Base-by-base conservation (phyloP, 1,284 basidiomycete species). In the Earliella scabrosa region DNA sequence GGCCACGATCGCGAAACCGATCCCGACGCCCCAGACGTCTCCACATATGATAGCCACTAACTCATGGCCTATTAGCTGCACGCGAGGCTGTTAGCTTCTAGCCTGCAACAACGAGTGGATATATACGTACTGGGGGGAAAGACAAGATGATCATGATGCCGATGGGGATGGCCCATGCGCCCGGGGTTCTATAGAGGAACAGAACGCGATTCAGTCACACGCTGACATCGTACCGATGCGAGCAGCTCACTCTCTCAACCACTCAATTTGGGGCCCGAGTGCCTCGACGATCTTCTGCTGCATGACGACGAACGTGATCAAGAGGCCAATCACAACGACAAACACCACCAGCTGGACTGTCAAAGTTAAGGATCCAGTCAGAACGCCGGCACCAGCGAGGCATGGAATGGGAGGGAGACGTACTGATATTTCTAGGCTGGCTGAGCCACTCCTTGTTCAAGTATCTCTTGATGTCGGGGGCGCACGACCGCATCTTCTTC, bases 151-250 rank as follows among this genome's bases (percentile, higher is more conserved):
- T 87, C 31, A 92, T 76, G 50, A 93, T 78, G 35, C 75, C 90
- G 41, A 95, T 92, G 1, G 94, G 93, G 36, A 97, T 92, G n/a
- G 88, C 70, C 87, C 87, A 96, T 16, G 93, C 94, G 27, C 60
- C 68, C 2, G 68, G 68, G 6, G 72, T 61, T 32, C 60, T 61
- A 29, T 1, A 18, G 16, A n/a, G 13, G 7, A 31, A 6, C 6
- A 31, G 29, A 13, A 31, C 29, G 29, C 29, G 6, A 6, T 6
- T 31, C 29, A 31, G 7, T 7, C 29, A 31, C 7, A 13, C 29
- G 13, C 29, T 31, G 13, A 13, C 7, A 13, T 31, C 29, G 13
- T 7, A 13, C 13, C 29, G 29, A 31, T 7, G 29, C 13, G 13
- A 13, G 13, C 29, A 31, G 18, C 36, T 38, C 36, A 38, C 36